Base-by-base conservation (phyloP, 129 eudicot species). In the Cynara cardunculus region DNA sequence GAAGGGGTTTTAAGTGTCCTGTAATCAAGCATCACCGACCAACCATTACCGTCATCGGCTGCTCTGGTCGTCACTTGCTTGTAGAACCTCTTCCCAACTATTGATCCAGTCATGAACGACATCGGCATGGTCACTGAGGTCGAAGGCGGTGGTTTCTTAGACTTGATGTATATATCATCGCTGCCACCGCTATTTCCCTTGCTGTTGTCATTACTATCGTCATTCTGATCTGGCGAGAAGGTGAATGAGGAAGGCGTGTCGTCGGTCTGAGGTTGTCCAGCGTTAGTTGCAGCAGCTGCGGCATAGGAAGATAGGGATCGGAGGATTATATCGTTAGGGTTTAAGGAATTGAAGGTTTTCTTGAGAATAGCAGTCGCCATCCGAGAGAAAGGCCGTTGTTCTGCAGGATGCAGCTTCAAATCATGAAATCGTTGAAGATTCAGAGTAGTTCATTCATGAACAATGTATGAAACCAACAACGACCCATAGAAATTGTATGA, bases 81-180 rank as follows among this genome's bases (percentile, higher is more conserved):
- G 76, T 96, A 96, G 80, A 96, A 96, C 86, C 95, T 89, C 83
- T 87, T 93, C 0, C 99, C 99, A 18, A 96, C 97, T 0, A 96
- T 87, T 37, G 99, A 96, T 21, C 98, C 99, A 0, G 99, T 96
- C 99, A 96, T 89, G 85, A 88, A 96, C n/a, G 99, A 96, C 95
- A 87, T 93, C 19, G 99, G 99, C 97, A 96, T 96, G 9, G 90
- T 89, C 82, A 92, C 99, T 28, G 94, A 88, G 10, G 88, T 86
- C 0, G 89, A 71, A 7, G 89, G 46, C 19, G 96, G 16, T 65
- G 78, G 69, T 27, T 87, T 82, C 6, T 84, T 83, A 7, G 86
- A 84, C 68, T 89, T 94, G 46, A 94, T 59, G 80, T 76, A 76
- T 10, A 94, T 87, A 0, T 75, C 79, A 25, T 88, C 89, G 8